Conservation (phyloP, 1,139 yeast genomes). For the Yamadazyma atmosphaerica region DNA sequence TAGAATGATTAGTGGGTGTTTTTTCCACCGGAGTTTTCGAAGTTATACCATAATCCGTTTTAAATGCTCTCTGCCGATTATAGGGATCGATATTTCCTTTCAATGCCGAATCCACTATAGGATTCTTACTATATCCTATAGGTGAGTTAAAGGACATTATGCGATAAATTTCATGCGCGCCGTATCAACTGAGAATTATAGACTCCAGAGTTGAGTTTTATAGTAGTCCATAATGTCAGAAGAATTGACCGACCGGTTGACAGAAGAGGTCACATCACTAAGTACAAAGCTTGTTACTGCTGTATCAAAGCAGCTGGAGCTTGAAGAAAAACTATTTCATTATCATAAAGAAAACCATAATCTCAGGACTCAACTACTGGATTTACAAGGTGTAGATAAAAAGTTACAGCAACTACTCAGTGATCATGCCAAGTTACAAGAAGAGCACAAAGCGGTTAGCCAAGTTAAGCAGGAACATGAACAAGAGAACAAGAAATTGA, state of each 20-base stretch:
- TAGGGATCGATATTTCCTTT: neutral
- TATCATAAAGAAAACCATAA: constrained; percentile 33
- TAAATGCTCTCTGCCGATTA: neutral
- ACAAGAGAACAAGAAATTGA: constrained; percentile 55
- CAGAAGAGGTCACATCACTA: constrained; percentile 55
- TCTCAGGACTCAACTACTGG: constrained; percentile 22
- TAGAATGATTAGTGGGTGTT: neutral
- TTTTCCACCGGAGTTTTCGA: too few relatives aligned
- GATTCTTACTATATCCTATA: constrained; percentile 18
- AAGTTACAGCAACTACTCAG: constrained; percentile 32
- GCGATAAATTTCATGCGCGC: neutral
- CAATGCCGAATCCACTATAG: constrained; percentile 9
- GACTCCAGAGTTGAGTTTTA: neutral
- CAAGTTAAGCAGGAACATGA: constrained; percentile 52
- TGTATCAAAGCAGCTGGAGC: constrained; percentile 55
- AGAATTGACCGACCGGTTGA: constrained; percentile 34
- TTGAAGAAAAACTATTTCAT: constrained; percentile 44
- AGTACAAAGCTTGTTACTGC: constrained; percentile 64
- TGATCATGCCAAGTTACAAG: constrained; percentile 30
- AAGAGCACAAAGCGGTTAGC: constrained; percentile 32
- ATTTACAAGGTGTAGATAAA: constrained; percentile 19
- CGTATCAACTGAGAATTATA: neutral
- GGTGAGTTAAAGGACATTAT: constrained; percentile 14
- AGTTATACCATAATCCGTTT: too few relatives aligned
- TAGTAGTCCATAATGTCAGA: constrained; percentile 4